phyloP scores from a whole-genome alignment of 2,329 filamentous ascomycete genomes.

The Lasiodiplodia citricola region DNA sequence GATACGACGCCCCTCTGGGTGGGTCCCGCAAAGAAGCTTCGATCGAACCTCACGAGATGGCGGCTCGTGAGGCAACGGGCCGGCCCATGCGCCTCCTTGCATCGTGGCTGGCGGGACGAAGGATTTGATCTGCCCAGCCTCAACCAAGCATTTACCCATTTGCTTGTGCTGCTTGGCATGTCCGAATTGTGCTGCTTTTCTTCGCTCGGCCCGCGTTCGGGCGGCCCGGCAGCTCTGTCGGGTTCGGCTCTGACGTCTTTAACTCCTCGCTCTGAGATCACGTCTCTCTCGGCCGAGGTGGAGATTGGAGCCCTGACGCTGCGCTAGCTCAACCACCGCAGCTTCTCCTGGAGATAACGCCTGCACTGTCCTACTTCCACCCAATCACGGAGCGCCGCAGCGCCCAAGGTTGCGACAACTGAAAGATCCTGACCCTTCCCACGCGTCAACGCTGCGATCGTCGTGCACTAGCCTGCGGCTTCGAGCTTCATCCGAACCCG shows the following conservation, averaged over 20 bases:
- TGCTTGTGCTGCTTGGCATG: constrained; percentile 3
- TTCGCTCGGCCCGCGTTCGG: not conserved
- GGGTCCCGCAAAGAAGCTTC: not conserved
- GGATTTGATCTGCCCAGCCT: not conserved
- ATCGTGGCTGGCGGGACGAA: constrained; percentile 1
- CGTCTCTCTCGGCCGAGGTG: constrained; percentile 9
- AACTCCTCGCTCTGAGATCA: not conserved
- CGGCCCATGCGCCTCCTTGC: constrained; percentile 13
- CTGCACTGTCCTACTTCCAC: not conserved
- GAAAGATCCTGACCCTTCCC: not conserved
- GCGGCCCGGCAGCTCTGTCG: not conserved
- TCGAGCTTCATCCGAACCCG: constrained; percentile 5
- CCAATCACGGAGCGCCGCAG: not conserved
- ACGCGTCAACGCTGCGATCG: not conserved
- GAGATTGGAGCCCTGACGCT: constrained; percentile 6
- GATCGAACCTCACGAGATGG: not conserved
- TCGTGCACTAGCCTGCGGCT: not conserved
- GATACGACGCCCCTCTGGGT: not conserved
- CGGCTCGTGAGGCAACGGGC: constrained; percentile 7
- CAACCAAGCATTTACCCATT: not conserved
- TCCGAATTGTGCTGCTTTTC: not conserved
- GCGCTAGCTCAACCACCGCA: not conserved
- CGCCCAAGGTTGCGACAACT: not conserved
- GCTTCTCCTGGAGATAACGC: constrained; percentile 15
- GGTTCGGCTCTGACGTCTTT: not conserved